These are phyloP conservation scores for Phanerochaete carnosa DNA, from an alignment of 768 basidiomycete genomes.

Conservation along the genomic window DNA sequence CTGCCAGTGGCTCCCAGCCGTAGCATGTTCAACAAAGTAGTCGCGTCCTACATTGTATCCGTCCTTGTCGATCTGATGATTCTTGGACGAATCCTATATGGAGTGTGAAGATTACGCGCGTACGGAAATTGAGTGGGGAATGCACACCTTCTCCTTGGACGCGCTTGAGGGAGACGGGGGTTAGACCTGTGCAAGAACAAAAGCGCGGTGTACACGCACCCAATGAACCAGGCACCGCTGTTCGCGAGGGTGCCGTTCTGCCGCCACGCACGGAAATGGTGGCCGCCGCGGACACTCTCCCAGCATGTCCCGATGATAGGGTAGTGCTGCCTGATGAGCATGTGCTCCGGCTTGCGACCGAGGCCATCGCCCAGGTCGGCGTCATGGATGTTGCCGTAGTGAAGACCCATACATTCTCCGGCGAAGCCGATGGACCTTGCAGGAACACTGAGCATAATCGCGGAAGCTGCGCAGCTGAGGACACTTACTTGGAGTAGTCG, in stretches of 20 bases:
- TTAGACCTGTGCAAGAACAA: background rate
- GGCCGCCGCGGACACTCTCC: conserved; percentile 82
- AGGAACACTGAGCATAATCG: background rate
- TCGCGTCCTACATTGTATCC: conserved; percentile 86
- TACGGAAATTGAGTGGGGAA: background rate
- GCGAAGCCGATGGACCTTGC: conserved; percentile 77
- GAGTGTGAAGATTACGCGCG: background rate
- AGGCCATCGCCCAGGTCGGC: conserved; percentile 86
- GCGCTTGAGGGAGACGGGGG: conserved; percentile 38
- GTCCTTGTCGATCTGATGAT: conserved; percentile 72
- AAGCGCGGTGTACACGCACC: conserved; percentile 39
- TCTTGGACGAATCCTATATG: conserved; percentile 48
- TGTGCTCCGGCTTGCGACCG: conserved; percentile 61
- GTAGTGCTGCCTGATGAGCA: conserved; percentile 76
- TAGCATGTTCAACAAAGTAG: conserved; percentile 67
- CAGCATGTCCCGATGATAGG: conserved; percentile 85
- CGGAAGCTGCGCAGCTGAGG: background rate
- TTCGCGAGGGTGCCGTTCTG: conserved; percentile 75
- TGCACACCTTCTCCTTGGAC: conserved; percentile 63
- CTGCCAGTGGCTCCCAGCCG: conserved; percentile 56
- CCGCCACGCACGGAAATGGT: conserved; percentile 88
- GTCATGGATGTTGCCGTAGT: conserved; percentile 69
- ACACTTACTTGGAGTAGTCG: conserved; percentile 59
- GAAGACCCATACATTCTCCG: conserved; percentile 77
- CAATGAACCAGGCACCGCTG: conserved; percentile 84